Conservation (phyloP, 75 land plant genomes). For the Pinus albicaulis region DNA sequence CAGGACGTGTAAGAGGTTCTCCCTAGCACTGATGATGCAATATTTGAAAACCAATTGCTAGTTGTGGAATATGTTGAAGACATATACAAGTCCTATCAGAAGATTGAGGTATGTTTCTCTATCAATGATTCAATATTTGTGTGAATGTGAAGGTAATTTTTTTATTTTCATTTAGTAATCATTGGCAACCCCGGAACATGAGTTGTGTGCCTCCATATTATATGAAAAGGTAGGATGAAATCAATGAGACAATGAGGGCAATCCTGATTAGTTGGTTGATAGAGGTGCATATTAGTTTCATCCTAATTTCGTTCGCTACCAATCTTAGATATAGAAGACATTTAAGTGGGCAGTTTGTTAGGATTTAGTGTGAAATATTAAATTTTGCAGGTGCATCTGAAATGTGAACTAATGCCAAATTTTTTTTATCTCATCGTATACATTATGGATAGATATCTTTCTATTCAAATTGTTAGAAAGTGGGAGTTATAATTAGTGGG, state of each 20-base stretch:
- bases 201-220: conserved; percentile 21
- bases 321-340: background rate
- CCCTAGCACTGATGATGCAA: conserved; percentile 17
- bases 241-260: no score
- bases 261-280: no score
- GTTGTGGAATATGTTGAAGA: conserved; percentile 29
- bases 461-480: no score
- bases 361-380: background rate
- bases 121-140: background rate
- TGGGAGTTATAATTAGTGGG: no score
- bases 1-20: conserved; percentile 32
- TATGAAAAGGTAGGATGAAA: no score
- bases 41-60: conserved; percentile 15
- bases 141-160: background rate
- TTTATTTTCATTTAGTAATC: background rate
- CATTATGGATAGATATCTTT: no score
- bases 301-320: background rate
- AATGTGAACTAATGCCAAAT: no score
- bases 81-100: conserved; percentile 17
- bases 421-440: no score
- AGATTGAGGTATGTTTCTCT: conserved; percentile 24
- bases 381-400: background rate
- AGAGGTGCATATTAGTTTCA: background rate
- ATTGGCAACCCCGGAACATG: background rate
- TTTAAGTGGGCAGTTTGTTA: background rate